A percentile compares a stretch with the other conserved stretches of the same genome.
Conservation (phyloP, 75 land plant species). For the Isoetes taiwanensis region DNA sequence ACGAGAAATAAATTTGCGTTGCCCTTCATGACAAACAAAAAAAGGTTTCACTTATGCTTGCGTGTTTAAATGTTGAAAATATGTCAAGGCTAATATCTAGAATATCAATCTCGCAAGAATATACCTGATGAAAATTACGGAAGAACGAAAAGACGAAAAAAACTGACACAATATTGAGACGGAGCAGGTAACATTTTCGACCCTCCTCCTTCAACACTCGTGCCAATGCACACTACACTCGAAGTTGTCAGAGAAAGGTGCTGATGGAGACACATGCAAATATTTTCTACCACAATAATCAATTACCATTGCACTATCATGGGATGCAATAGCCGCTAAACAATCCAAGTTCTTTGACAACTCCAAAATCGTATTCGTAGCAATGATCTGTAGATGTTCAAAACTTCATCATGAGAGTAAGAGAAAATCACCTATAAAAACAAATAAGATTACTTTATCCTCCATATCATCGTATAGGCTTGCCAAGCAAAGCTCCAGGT, state of each 20-base stretch:
- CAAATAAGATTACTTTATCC: no score
- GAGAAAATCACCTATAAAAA: no score
- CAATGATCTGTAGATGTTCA: no score
- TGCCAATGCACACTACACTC: conserved; percentile 13
- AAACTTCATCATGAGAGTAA: no score
- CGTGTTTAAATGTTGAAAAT: background rate
- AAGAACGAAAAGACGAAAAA: conserved; percentile 18
- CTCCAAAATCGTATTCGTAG: no score
- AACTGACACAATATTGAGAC: conserved; percentile 15
- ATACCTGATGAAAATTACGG: conserved; percentile 18
- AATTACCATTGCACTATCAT: conserved; percentile 15
- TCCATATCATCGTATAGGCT: no score
- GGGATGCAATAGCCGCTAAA: conserved; percentile 8
- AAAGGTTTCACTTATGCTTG: background rate
- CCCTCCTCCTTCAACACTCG: conserved; percentile 21
- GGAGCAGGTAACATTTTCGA: conserved; percentile 14
- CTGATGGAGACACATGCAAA: background rate
- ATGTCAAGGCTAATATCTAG: background rate
- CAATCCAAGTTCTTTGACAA: conserved; percentile 6
- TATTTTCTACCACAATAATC: background rate
- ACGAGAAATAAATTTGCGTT: no score
- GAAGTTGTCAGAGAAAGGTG: background rate
- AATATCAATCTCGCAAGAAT: background rate
- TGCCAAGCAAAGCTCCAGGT: no score
- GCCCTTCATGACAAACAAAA: background rate